phyloP scores from a whole-genome alignment of 805 yeast species.

The Kazachstania africana region DNA sequence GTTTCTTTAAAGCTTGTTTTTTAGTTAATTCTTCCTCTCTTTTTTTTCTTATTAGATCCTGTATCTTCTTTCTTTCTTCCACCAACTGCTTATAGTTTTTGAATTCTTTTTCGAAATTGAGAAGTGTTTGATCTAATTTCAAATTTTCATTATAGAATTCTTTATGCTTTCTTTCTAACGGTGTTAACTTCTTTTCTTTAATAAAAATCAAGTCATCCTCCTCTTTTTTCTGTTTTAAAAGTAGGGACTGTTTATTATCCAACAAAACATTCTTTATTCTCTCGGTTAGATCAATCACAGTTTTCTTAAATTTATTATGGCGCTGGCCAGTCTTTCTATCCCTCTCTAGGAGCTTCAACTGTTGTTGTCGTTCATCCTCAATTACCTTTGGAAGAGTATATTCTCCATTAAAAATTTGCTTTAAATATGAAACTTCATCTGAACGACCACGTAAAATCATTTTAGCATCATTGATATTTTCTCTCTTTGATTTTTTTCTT shows the following conservation, averaged over 20 bases:
- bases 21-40: conserved; percentile 7
- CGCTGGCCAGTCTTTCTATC: conserved; percentile 6
- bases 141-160: conserved; percentile 11
- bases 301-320: conserved; percentile 6
- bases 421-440: conserved; percentile 22
- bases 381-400: conserved; percentile 25
- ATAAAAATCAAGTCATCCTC: conserved; percentile 21
- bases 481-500: conserved; percentile 7
- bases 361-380: conserved; percentile 17
- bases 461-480: conserved; percentile 4
- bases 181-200: conserved; percentile 17
- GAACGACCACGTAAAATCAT: conserved; percentile 11
- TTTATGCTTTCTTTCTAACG: conserved; percentile 17
- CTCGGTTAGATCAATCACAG: conserved; percentile 19
- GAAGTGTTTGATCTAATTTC: conserved; percentile 19
- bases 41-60: conserved; percentile 21
- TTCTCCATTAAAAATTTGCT: conserved; percentile 26
- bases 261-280: conserved; percentile 15
- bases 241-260: conserved; percentile 4
- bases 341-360: conserved; percentile 11
- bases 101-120: conserved; percentile 27
- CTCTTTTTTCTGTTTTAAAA: conserved; percentile 1
- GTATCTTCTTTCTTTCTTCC: conserved; percentile 31
- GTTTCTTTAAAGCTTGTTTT: conserved; percentile 4
- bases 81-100: conserved; percentile 34